Evolutionary conservation across 2,329 filamentous ascomycete species (phyloP).

Genomic region (Neofusicoccum sp.): DNA sequence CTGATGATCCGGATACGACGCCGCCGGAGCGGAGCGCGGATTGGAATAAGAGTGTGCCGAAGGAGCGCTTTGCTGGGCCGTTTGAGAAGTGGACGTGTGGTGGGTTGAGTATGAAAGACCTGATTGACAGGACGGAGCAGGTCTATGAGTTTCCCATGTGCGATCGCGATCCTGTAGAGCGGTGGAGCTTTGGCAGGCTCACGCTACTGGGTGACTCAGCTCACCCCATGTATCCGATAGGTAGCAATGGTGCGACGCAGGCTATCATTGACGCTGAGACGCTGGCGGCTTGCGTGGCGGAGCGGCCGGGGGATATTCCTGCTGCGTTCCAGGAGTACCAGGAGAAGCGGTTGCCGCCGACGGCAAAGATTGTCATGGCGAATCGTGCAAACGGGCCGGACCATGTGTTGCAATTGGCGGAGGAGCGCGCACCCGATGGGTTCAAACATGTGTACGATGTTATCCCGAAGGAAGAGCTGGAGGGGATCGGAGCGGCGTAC

Average conservation of each 20-base stretch:
- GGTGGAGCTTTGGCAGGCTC: constrained; percentile 38
- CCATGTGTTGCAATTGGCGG: constrained; percentile 46
- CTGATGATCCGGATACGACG: constrained; percentile 43
- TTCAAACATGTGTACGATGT: constrained; percentile 41
- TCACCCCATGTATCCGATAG: constrained; percentile 40
- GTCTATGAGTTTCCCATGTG: constrained; percentile 50
- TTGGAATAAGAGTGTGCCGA: constrained; percentile 45
- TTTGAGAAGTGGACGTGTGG: constrained; percentile 46
- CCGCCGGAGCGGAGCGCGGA: constrained; percentile 42
- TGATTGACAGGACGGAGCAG: constrained; percentile 43
- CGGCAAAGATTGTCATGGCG: constrained; percentile 47
- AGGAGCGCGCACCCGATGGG: constrained; percentile 43
- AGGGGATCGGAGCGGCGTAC: constrained; percentile 33
- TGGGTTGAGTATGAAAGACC: constrained; percentile 42
- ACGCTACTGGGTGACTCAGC: constrained; percentile 45
- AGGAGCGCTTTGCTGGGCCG: constrained; percentile 39
- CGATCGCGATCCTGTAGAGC: constrained; percentile 42
- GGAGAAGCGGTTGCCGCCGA: constrained; percentile 41
- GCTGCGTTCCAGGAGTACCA: constrained; percentile 41
- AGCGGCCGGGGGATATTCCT: constrained; percentile 26
- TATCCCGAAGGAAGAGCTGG: constrained; percentile 41
- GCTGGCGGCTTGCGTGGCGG: constrained; percentile 35
- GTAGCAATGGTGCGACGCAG: constrained; percentile 32
- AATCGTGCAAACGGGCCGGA: constrained; percentile 49
- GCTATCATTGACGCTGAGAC: constrained; percentile 40